A percentile compares a stretch with the other conserved stretches of the same genome.
phyloP scores from a whole-genome alignment of 805 yeast genomes.

The Yarrowia phangngaensis region DNA sequence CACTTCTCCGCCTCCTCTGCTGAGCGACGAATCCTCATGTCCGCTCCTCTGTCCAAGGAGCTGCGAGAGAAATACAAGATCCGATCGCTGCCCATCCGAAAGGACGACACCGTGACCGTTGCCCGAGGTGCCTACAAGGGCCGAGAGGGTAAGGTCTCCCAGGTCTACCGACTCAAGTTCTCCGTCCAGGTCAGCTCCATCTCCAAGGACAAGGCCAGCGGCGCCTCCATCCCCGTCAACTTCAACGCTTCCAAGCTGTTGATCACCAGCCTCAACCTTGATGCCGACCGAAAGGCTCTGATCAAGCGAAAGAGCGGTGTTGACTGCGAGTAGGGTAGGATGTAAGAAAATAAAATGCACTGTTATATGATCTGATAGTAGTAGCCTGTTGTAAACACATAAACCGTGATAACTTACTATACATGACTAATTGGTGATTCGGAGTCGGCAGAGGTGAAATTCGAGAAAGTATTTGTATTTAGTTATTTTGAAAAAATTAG shows the following conservation, averaged over 20 bases:
- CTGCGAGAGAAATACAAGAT: conserved; percentile 95
- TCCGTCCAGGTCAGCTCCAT: conserved; percentile 96
- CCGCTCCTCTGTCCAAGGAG: conserved; percentile 99
- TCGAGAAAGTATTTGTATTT: too few relatives aligned
- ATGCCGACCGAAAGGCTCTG: conserved; percentile 98
- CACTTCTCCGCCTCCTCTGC: conserved; percentile 97
- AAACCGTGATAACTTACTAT: too few relatives aligned
- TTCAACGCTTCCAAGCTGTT: conserved; percentile 98
- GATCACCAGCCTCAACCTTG: conserved; percentile 96
- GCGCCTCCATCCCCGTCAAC: conserved; percentile 95
- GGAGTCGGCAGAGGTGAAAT: too few relatives aligned
- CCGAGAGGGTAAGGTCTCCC: conserved; percentile 95
- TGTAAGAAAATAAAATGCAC: conserved; percentile 27
- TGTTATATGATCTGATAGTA: neutral
- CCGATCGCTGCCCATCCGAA: conserved; percentile 95
- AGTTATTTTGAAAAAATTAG: too few relatives aligned
- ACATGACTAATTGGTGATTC: too few relatives aligned
- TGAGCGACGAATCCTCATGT: conserved; percentile 87
- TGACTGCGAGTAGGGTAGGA: conserved; percentile 68
- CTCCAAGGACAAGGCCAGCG: conserved; percentile 96
- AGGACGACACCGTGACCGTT: conserved; percentile 91
- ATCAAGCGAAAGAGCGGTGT: conserved; percentile 95
- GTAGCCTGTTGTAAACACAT: too few relatives aligned
- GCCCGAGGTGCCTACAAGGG: conserved; percentile 99
- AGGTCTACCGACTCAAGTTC: conserved; percentile 98